These are phyloP conservation scores for Claviceps spartinae DNA, from an alignment of 2,329 filamentous ascomycete species.

Conservation along the genomic window DNA sequence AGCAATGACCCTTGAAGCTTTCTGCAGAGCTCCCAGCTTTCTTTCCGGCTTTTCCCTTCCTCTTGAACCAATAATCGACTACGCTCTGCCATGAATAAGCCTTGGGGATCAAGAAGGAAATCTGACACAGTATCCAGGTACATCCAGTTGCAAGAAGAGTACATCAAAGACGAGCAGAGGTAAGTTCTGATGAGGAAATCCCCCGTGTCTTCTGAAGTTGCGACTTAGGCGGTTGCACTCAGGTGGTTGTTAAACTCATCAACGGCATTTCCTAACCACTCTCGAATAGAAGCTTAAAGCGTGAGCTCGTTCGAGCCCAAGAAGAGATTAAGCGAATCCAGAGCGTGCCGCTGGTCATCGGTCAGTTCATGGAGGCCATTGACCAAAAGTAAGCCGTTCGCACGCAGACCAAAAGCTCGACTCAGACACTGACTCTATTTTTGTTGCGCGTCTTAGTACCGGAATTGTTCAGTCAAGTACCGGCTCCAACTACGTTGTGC, in stretches of 20 bases:
- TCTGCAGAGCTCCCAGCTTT: background rate
- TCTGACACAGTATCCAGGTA: conserved; percentile 40
- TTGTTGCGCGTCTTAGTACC: conserved; percentile 44
- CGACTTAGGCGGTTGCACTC: too few species aligned
- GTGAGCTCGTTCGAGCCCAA: conserved; percentile 90
- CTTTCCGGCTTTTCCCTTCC: background rate
- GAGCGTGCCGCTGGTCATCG: conserved; percentile 93
- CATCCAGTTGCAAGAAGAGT: conserved; percentile 97
- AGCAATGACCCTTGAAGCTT: conserved; percentile 14
- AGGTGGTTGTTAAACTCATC: background rate
- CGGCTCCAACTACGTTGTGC: conserved; percentile 96
- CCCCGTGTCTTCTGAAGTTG: background rate
- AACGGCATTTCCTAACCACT: background rate
- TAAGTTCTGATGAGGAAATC: conserved; percentile 19
- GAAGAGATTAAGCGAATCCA: conserved; percentile 99
- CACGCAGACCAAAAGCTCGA: background rate
- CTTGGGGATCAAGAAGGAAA: conserved; percentile 5
- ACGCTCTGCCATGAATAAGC: background rate
- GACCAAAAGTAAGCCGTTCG: conserved; percentile 71
- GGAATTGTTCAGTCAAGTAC: conserved; percentile 98
- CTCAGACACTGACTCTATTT: background rate
- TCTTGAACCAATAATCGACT: background rate
- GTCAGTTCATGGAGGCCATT: conserved; percentile 99
- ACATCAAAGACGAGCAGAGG: conserved; percentile 99
- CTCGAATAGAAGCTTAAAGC: conserved; percentile 66